Base-by-base conservation (phyloP, 2,329 filamentous ascomycete species). In the Microsporum audouinii region DNA sequence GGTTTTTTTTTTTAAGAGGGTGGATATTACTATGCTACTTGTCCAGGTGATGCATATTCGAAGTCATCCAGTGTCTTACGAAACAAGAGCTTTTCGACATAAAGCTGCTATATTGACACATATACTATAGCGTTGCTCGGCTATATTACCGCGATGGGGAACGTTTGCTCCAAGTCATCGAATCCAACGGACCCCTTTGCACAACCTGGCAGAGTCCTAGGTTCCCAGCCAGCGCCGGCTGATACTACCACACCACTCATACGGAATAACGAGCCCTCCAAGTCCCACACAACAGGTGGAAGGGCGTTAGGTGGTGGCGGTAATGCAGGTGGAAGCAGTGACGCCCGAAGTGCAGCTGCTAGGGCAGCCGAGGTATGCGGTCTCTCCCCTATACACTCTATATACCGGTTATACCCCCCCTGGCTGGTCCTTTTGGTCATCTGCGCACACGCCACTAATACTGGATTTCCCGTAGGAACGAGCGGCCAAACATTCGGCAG, bases 301-400 rank as follows among this genome's bases (percentile, higher is more conserved):
- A 80, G 88, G 64, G 87, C 85, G 2, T 74, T 94, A 47, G 88
- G 88, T 23, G 81, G 81, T 49, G 70, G 70, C 12, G 63, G 71
- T 5, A 63, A 66, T 43, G 45, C 66, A 6, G 65, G 67, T 29
- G 71, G 66, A 63, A 36, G 74, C 1, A 77, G 78, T 23, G 86
- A 91, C 71, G 86, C 89, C 38, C 81, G 86, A 62, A 80, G 79
- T 60, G 88, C 84, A 63, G 91, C 91, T 2, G 90, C 89, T 0
- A 82, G 84, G 65, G 91, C 91, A 59, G 91, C 91, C 63, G 88
- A 95, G 85, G 91, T 95, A 73, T 71, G 84, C 14, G 4, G 2
- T 17, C 6, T 5, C 5, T 77, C 66, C 29, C 10, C 29, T 43
- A 17, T 34, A 17, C 6, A 36, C 17, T 17, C 49, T 23, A 2